These are phyloP conservation scores for Beauveria rudraprayagi DNA, from an alignment of 2,329 filamentous ascomycete species.

Conservation along the genomic window DNA sequence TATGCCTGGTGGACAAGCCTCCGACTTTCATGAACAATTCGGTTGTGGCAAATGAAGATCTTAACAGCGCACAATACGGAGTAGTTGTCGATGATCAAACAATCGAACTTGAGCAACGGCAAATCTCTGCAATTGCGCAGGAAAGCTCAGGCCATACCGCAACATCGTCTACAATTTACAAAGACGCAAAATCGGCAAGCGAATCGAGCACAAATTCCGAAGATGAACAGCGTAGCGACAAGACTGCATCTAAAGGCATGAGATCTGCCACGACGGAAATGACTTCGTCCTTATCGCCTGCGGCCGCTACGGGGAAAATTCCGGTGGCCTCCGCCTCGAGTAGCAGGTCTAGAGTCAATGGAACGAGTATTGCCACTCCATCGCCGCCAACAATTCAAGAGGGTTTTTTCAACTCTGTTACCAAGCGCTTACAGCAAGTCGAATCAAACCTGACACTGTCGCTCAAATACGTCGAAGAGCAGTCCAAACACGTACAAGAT, in stretches of 20 bases:
- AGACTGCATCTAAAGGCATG: not conserved
- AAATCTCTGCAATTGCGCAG: not conserved
- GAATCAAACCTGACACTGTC: constrained; percentile 91
- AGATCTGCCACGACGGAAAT: not conserved
- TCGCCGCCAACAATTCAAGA: constrained; percentile 80
- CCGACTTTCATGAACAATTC: not conserved
- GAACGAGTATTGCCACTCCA: constrained; percentile 19
- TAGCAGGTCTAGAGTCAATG: constrained; percentile 22
- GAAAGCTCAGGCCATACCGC: not conserved
- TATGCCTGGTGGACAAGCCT: not conserved
- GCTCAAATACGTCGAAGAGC: constrained; percentile 92
- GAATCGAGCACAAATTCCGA: constrained; percentile 14
- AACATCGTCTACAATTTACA: not conserved
- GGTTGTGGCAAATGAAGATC: not conserved
- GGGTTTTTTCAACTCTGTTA: constrained; percentile 94
- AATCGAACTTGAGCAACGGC: not conserved
- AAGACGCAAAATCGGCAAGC: not conserved
- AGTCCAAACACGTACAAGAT: constrained; percentile 82
- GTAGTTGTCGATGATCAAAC: not conserved
- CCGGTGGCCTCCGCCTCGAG: constrained; percentile 8
- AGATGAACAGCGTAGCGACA: not conserved
- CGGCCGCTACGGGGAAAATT: not conserved
- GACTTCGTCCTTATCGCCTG: not conserved
- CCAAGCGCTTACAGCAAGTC: constrained; percentile 83
- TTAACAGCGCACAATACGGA: not conserved